A percentile compares a stretch with the other conserved stretches of the same genome.
These are phyloP conservation scores for Neobulgaria alba DNA, from an alignment of 2,329 filamentous ascomycete genomes.

Conservation along the genomic window DNA sequence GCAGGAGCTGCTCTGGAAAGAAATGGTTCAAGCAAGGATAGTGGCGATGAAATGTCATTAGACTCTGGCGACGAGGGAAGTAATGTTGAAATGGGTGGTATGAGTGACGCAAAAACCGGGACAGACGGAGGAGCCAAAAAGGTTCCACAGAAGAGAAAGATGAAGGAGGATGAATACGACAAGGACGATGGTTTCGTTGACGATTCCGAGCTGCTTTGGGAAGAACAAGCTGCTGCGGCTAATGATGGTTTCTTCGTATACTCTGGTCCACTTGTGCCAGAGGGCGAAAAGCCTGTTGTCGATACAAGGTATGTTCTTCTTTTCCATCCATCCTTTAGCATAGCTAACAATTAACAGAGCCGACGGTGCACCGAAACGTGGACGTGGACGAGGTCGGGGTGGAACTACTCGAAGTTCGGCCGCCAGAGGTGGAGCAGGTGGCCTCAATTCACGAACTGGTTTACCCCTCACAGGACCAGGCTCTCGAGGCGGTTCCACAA, in stretches of 20 bases:
- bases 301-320: slow-evolving; percentile 34
- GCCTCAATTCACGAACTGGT: slow-evolving; percentile 34
- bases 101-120: slow-evolving; percentile 48
- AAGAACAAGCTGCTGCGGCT: slow-evolving; percentile 87
- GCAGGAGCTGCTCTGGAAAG: slow-evolving; percentile 80
- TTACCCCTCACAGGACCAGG: slow-evolving; percentile 45
- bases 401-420: slow-evolving; percentile 37
- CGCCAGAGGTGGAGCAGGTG: slow-evolving; percentile 47
- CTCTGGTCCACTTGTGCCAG: slow-evolving; percentile 80
- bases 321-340: not conserved
- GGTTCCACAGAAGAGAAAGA: slow-evolving; percentile 64
- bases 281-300: slow-evolving; percentile 67
- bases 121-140: slow-evolving; percentile 53
- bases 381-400: slow-evolving; percentile 43
- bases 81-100: slow-evolving; percentile 80
- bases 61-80: slow-evolving; percentile 66
- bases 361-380: slow-evolving; percentile 65
- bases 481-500: slow-evolving; percentile 65
- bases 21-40: slow-evolving; percentile 58
- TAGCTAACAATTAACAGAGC: slow-evolving; percentile 39
- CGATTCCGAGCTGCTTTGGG: slow-evolving; percentile 90
- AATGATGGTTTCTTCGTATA: slow-evolving; percentile 98
- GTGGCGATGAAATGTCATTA: slow-evolving; percentile 75
- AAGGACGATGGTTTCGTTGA: slow-evolving; percentile 81
- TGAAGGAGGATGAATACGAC: slow-evolving; percentile 76